Evolutionary conservation across 306 rosid genomes (phyloP), one percentile per base, ranked within the genome.

Genomic region (Spatholobus suberectus): DNA sequence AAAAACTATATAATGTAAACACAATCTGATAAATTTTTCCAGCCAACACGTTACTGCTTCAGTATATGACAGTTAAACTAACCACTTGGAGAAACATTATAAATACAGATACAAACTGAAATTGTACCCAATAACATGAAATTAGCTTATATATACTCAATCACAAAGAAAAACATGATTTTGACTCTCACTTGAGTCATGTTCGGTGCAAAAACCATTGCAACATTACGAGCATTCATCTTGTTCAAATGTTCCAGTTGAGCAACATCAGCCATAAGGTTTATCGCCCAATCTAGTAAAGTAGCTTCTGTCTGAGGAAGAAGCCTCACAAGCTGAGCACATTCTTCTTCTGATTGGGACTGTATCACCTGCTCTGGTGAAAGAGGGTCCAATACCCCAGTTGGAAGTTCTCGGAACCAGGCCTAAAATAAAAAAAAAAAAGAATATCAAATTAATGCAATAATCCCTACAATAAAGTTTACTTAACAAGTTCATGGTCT

Each of bases 131-230:
- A 32, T 32, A 63, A 66, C 34, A 40, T 32, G 62, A 37, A 18
- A 44, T 57, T 44, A 43, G 37, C 58, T 34, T 24, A 20, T 8
- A 67, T 37, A 55, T 26, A 78, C 8, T 34, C 61, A n/a, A 67
- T 27, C 20, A 66, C 41, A 69, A 38, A 70, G 26, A 57, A 23
- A 37, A 17, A 61, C 15, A 80, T 44, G 24, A 68, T 73, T 70
- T 73, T 63, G 61, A 75, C 92, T 91, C 74, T 91, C 74, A 93
- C 97, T 67, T 91, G 95, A 82, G 95, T 93, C 97, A 93, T 93
- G 82, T 93, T 93, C 15, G 97, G 97, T 14, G 97, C 95, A 86
- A 93, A 93, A 5, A 93, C 97, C 97, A 90, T 93, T 44, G 97
- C 97, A 62, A 91, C 81, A 76, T 93, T 93, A 40, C 94, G 94